Conservation (phyloP, 208 protist species). For the Leishmania martiniquensis region DNA sequence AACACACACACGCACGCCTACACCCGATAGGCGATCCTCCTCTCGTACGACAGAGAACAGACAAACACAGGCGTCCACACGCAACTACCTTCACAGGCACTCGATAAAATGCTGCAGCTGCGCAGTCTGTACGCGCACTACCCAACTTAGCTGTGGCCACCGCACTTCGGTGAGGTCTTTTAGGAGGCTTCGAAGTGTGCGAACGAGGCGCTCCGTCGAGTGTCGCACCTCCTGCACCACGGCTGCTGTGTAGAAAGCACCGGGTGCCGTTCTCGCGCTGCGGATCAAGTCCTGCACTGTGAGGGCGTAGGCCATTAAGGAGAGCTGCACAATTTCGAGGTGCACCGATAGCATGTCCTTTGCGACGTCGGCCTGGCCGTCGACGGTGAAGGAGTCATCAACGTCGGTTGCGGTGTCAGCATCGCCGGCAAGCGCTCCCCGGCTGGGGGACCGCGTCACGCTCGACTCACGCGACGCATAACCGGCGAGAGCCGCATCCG, state of each 20-base stretch:
- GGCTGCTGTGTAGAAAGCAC: conserved; percentile 25
- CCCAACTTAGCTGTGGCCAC: conserved; percentile 25
- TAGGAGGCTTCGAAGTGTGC: conserved; percentile 39
- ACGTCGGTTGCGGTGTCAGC: conserved; percentile 36
- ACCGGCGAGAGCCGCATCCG: conserved; percentile 15
- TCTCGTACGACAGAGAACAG: neutral
- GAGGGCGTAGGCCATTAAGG: conserved; percentile 54
- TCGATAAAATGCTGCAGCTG: conserved; percentile 20
- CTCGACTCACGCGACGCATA: conserved; percentile 46
- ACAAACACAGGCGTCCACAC: neutral
- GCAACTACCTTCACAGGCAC: conserved; percentile 5
- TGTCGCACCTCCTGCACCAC: conserved; percentile 38
- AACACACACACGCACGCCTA: too few species aligned
- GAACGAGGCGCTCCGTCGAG: conserved; percentile 42
- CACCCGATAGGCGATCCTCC: too few species aligned
- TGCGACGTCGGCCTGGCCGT: conserved; percentile 15
- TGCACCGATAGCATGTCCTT: conserved; percentile 41
- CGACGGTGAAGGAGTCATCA: conserved; percentile 31
- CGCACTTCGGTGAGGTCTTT: conserved; percentile 54
- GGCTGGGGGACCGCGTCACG: conserved; percentile 35
- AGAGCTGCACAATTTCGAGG: conserved; percentile 63
- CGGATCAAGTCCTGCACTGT: conserved; percentile 36
- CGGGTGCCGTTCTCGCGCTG: neutral
- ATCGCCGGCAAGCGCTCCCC: conserved; percentile 28
- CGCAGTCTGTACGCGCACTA: conserved; percentile 23